A percentile compares a stretch with the other conserved stretches of the same genome.
Conservation (phyloP, 257 asterid species). For the Coffea eugenioides region DNA sequence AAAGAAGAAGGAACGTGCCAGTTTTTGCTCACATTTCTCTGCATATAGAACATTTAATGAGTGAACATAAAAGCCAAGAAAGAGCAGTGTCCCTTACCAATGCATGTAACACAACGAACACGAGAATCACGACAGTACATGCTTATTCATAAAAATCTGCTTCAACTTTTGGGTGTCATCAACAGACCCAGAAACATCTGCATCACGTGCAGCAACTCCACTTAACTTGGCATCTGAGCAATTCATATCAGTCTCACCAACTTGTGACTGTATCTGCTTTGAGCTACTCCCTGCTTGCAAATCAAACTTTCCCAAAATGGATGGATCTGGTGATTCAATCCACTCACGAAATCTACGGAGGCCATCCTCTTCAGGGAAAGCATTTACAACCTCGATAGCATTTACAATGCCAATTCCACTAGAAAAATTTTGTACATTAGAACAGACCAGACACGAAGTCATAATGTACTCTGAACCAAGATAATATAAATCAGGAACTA, state of each 20-base stretch:
- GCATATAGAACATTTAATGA: slow-evolving; percentile 22
- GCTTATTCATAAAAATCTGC: slow-evolving; percentile 82
- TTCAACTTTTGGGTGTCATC: slow-evolving; percentile 42
- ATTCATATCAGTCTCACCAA: slow-evolving; percentile 27
- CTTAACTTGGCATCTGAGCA: slow-evolving; percentile 28
- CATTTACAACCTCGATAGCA: slow-evolving; percentile 92
- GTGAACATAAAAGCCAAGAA: slow-evolving; percentile 15
- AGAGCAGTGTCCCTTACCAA: slow-evolving; percentile 13
- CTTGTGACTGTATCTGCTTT: slow-evolving; percentile 45
- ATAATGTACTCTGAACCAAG: neutral
- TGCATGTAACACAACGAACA: slow-evolving; percentile 15
- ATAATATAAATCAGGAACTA: neutral
- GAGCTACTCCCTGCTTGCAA: slow-evolving; percentile 39
- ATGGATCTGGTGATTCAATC: slow-evolving; percentile 95
- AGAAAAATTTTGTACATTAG: slow-evolving; percentile 16
- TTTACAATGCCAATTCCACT: slow-evolving; percentile 97
- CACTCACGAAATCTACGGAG: slow-evolving; percentile 83
- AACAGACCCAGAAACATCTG: slow-evolving; percentile 26
- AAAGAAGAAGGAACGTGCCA: slow-evolving; percentile 88
- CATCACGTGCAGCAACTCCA: slow-evolving; percentile 24
- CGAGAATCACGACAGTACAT: slow-evolving; percentile 41
- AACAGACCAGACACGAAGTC: slow-evolving; percentile 14
- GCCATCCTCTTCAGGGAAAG: slow-evolving; percentile 87
- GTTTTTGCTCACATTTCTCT: slow-evolving; percentile 97
- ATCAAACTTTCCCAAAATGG: slow-evolving; percentile 67